Evolutionary conservation across 2,329 filamentous ascomycete species (phyloP).

Genomic region (Colletotrichum liaoningense): DNA sequence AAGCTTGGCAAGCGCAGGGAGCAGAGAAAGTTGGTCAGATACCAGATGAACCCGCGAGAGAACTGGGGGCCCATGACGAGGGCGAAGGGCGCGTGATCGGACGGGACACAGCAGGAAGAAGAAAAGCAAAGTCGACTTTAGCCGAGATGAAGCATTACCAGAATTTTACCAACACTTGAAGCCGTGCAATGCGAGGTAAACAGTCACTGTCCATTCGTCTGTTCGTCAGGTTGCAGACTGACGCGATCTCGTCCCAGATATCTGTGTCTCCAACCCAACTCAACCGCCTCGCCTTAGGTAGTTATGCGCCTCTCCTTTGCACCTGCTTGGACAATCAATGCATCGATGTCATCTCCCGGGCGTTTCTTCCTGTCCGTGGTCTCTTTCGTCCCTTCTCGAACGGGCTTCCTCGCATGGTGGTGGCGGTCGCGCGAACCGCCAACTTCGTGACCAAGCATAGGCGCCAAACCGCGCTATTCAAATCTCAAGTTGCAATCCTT

Average conservation of each 20-base stretch:
- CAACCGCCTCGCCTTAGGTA: background rate
- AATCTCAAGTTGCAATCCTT: background rate
- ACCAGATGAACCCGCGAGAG: conserved; percentile 88
- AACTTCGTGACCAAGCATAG: background rate
- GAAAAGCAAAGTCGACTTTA: background rate
- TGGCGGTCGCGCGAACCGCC: background rate
- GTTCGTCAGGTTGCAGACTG: background rate
- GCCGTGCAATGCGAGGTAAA: conserved; percentile 12
- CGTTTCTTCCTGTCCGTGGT: too few relatives aligned
- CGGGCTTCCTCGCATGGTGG: too few relatives aligned
- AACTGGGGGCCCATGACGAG: conserved; percentile 91
- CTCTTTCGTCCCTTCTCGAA: background rate
- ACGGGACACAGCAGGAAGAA: background rate
- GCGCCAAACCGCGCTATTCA: background rate
- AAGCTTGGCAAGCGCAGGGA: conserved; percentile 77
- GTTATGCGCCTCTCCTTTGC: background rate
- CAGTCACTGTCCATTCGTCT: background rate
- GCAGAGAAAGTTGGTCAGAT: conserved; percentile 79
- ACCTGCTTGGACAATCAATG: background rate
- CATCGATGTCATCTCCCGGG: background rate
- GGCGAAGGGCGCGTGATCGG: conserved; percentile 69
- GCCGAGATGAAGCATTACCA: conserved; percentile 2
- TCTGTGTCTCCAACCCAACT: background rate
- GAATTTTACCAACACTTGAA: conserved; percentile 7
- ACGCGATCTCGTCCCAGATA: background rate